These are phyloP conservation scores for Beauveria brongniartii DNA, from an alignment of 2,329 filamentous ascomycete genomes.

Conservation along the genomic window DNA sequence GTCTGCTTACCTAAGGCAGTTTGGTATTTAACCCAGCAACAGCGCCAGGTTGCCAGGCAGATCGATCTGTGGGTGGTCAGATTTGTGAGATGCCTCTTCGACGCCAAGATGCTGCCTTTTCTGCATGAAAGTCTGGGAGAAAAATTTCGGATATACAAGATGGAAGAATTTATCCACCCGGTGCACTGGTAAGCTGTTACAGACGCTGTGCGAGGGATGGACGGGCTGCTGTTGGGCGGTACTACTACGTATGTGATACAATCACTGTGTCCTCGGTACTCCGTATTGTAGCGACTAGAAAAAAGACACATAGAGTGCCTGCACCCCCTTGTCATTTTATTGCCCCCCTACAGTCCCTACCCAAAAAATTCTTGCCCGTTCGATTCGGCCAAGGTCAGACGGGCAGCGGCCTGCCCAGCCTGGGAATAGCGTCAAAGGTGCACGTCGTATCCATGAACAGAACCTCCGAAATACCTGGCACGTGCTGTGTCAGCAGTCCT, in stretches of 20 bases:
- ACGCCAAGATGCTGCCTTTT: background rate
- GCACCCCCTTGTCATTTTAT: background rate
- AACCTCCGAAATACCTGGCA: no score
- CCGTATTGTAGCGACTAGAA: background rate
- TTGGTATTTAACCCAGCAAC: no score
- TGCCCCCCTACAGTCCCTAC: no score
- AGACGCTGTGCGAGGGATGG: background rate
- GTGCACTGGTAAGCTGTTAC: background rate
- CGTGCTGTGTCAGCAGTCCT: no score
- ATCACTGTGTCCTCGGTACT: background rate
- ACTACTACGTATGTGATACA: background rate
- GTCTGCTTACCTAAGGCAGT: no score
- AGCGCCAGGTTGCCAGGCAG: background rate
- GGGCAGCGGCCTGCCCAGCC: background rate
- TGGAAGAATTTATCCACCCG: background rate
- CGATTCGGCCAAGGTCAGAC: background rate
- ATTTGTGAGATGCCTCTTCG: background rate
- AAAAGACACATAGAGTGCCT: background rate
- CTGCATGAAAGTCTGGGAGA: no score
- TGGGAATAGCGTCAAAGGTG: background rate
- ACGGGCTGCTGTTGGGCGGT: background rate
- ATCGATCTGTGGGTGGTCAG: background rate
- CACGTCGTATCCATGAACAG: background rate
- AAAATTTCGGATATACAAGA: no score
- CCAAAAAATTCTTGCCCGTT: background rate